A percentile compares a stretch with the other conserved stretches of the same genome.
These are phyloP conservation scores for Populus pruinosa DNA, from an alignment of 345 rosid genomes.

Conservation along the genomic window DNA sequence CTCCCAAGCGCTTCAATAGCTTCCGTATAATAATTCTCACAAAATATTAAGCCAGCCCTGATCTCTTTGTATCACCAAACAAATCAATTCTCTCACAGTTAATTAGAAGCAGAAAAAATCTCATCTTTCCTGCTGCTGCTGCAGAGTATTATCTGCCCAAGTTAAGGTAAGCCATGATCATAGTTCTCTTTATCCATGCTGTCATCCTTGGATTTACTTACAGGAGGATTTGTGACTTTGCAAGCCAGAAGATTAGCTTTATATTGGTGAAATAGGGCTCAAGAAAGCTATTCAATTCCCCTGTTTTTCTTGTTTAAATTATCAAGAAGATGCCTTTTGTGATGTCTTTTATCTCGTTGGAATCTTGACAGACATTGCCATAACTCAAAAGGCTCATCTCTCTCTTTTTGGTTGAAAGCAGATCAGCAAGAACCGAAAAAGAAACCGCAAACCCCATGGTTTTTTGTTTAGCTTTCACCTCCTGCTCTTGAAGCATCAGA, in stretches of 20 bases:
- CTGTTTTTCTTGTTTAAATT: background rate
- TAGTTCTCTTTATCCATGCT: background rate
- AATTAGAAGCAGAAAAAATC: background rate
- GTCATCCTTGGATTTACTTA: background rate
- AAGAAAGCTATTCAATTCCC: background rate
- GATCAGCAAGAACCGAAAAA: slow-evolving; percentile 19
- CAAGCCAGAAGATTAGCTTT: background rate
- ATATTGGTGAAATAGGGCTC: no score
- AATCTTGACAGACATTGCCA: slow-evolving; percentile 26
- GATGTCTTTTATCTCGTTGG: slow-evolving; percentile 21
- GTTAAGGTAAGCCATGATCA: background rate
- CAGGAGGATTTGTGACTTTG: background rate
- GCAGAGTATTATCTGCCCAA: background rate
- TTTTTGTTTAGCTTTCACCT: background rate
- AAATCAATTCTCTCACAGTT: background rate
- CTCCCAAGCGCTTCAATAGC: background rate
- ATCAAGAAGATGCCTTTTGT: slow-evolving; percentile 20
- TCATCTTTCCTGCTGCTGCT: slow-evolving; percentile 1
- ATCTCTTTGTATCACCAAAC: background rate
- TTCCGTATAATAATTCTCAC: no score
- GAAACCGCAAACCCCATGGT: slow-evolving; percentile 10
- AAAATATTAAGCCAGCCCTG: background rate
- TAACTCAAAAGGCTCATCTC: slow-evolving; percentile 1
- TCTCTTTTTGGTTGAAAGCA: slow-evolving; percentile 17
- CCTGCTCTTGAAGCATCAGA: background rate